Percentiles rank a stretch among this genome's conserved stretches.
phyloP scores from a whole-genome alignment of 192 early-diverging fungal species.

The Rhizophagus prolifer region DNA sequence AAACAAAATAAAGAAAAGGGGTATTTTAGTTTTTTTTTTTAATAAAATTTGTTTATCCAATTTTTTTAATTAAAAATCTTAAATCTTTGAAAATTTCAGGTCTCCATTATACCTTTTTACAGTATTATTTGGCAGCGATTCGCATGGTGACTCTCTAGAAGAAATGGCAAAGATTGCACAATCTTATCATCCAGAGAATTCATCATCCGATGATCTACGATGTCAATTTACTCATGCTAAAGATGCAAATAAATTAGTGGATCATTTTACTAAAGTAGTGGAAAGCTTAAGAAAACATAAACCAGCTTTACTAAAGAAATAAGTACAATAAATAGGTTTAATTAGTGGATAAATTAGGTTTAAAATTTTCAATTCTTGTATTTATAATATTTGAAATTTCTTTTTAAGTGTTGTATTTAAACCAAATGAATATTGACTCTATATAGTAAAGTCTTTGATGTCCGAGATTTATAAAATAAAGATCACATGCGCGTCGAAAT shows the following conservation, averaged over 20 bases:
- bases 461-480: too few species aligned
- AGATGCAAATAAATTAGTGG: not conserved
- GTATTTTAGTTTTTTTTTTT: not conserved
- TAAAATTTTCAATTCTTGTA: too few species aligned
- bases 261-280: constrained; percentile 10
- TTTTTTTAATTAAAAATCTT: too few species aligned
- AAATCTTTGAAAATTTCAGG: not conserved
- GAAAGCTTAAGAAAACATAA: constrained; percentile 26
- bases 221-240: not conserved
- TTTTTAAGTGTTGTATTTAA: too few species aligned
- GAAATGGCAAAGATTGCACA: constrained; percentile 25
- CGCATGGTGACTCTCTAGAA: not conserved
- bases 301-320: constrained; percentile 8
- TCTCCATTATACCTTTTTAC: constrained; percentile 21
- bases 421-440: too few species aligned
- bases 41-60: not conserved
- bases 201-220: not conserved
- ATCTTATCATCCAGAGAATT: not conserved
- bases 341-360: too few species aligned
- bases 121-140: not conserved
- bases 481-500: too few species aligned
- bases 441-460: too few species aligned
- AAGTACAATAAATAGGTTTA: too few species aligned
- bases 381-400: too few species aligned
- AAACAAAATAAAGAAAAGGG: not conserved